phyloP scores from a whole-genome alignment of 106 monocot genomes.

The Dendrobium officinale region DNA sequence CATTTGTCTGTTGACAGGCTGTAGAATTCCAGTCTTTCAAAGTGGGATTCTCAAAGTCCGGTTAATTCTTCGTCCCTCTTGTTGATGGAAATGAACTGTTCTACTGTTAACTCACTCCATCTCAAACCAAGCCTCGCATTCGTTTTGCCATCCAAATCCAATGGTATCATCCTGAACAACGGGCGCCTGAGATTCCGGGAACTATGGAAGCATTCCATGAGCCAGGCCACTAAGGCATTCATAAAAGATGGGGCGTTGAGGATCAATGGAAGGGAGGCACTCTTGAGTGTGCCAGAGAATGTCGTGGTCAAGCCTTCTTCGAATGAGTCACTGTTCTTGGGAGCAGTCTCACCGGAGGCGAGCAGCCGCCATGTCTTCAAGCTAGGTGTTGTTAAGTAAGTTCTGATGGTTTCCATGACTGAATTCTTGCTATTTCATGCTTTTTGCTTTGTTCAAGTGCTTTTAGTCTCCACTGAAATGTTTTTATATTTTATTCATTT shows the following conservation, averaged over 20 bases:
- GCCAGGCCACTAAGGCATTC: slow-evolving; percentile 10
- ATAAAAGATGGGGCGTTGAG: slow-evolving; percentile 26
- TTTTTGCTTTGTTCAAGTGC: too few species aligned
- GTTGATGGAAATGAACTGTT: slow-evolving; percentile 9
- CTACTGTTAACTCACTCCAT: slow-evolving; percentile 4
- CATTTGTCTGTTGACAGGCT: too few species aligned
- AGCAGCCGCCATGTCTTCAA: slow-evolving; percentile 39
- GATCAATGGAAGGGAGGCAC: slow-evolving; percentile 28
- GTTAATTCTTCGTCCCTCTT: neutral
- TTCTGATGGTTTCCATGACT: neutral
- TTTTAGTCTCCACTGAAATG: too few species aligned
- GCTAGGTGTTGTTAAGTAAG: slow-evolving; percentile 29
- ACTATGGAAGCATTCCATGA: slow-evolving; percentile 21
- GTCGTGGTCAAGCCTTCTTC: slow-evolving; percentile 10
- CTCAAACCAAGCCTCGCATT: slow-evolving; percentile 2
- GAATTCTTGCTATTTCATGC: too few species aligned
- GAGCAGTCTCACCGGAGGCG: slow-evolving; percentile 17
- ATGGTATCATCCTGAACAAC: neutral
- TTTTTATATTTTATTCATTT: too few species aligned
- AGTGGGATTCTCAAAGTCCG: neutral
- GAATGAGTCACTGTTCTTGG: slow-evolving; percentile 20
- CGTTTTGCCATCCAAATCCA: slow-evolving; percentile 5
- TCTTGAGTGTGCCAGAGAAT: slow-evolving; percentile 31
- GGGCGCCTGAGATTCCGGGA: slow-evolving; percentile 4
- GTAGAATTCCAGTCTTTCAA: too few species aligned